Percentiles rank a stretch among this genome's conserved stretches.
Conservation (phyloP, 495 filamentous ascomycete species). For the Cercophora sp. region DNA sequence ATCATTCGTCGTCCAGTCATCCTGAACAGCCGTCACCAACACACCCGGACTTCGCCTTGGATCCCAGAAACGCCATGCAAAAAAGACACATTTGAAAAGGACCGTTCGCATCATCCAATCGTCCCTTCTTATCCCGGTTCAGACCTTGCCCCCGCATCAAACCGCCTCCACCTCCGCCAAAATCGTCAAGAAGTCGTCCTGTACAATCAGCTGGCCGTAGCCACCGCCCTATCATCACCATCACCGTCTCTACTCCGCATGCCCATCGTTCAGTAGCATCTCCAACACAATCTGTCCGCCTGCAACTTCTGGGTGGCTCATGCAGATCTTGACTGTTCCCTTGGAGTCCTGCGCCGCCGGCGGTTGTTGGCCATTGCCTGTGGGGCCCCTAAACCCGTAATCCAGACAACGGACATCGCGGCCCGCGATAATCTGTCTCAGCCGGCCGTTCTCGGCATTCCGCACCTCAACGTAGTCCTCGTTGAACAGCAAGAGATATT, state of each 20-base stretch:
- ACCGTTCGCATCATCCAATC: too few species aligned
- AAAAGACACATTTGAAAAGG: too few species aligned
- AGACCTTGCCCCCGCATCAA: too few species aligned
- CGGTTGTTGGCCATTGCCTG: constrained; percentile 30
- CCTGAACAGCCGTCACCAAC: too few species aligned
- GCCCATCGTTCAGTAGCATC: constrained; percentile 90
- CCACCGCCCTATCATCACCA: too few species aligned
- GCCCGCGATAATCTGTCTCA: constrained; percentile 91
- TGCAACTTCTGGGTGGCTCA: constrained; percentile 86
- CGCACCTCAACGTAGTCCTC: constrained; percentile 90
- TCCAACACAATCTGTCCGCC: constrained; percentile 84
- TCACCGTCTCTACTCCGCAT: constrained; percentile 62
- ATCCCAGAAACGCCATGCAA: too few species aligned
- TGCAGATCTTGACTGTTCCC: constrained; percentile 82
- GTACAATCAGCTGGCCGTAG: too few species aligned
- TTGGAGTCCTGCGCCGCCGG: constrained; percentile 32
- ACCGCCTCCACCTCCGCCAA: too few species aligned
- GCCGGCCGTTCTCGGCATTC: constrained; percentile 90
- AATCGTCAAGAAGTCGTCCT: too few species aligned
- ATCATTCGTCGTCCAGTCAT: too few species aligned
- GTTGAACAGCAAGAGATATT: constrained; percentile 81
- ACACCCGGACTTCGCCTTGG: too few species aligned
- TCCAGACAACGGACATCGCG: constrained; percentile 84
- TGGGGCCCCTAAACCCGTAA: constrained; percentile 66
- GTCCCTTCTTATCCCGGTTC: too few species aligned